These are phyloP conservation scores for Gossypioides kirkii DNA, from an alignment of 345 rosid species.

Conservation along the genomic window DNA sequence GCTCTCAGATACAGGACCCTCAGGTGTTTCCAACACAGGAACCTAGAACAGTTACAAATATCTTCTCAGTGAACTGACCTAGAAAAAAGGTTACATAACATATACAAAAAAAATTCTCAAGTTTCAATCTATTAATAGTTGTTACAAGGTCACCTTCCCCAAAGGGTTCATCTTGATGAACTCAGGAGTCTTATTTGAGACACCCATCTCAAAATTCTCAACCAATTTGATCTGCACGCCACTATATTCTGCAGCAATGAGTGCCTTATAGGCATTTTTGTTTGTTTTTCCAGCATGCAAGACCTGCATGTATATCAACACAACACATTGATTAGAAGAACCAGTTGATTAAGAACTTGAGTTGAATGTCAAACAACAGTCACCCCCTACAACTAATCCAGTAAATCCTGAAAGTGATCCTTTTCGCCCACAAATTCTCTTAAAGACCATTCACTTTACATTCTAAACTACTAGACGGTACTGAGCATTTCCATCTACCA, in stretches of 20 bases:
- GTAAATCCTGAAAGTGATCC: too few species aligned
- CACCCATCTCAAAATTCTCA: conserved; percentile 78
- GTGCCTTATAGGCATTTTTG: conserved; percentile 70
- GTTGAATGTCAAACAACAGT: neutral
- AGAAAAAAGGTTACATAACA: neutral
- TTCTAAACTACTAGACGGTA: neutral
- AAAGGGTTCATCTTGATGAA: conserved; percentile 91
- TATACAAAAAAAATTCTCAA: neutral
- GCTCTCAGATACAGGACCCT: conserved; percentile 89
- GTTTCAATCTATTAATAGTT: neutral
- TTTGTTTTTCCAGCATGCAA: conserved; percentile 52
- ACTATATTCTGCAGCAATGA: conserved; percentile 80
- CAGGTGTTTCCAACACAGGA: conserved; percentile 94
- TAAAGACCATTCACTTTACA: neutral
- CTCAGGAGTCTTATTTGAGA: conserved; percentile 76
- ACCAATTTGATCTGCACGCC: conserved; percentile 58
- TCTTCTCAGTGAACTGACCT: neutral
- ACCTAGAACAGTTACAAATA: conserved; percentile 35
- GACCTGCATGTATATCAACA: conserved; percentile 38
- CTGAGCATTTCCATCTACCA: neutral
- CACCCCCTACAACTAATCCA: too few species aligned
- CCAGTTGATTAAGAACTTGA: neutral
- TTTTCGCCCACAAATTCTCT: neutral
- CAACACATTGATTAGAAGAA: neutral
- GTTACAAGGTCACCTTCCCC: conserved; percentile 59